Conservation (phyloP, 192 early-diverging fungal species). For the Coemansia javaensis region DNA sequence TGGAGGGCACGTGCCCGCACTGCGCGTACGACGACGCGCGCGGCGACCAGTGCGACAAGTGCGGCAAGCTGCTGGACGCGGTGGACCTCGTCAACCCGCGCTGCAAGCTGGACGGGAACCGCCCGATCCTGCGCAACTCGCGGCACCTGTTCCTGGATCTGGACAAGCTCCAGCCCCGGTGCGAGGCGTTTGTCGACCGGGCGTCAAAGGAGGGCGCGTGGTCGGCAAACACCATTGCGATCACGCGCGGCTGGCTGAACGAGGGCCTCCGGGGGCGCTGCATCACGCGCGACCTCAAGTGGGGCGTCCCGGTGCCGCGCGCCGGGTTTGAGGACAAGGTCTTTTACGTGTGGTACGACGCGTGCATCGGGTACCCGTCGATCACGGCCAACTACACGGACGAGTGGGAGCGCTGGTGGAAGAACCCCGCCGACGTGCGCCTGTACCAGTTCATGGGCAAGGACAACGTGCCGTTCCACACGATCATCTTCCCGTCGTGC, state of each 20-base stretch:
- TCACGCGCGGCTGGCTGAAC: constrained; percentile 90
- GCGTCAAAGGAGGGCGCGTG: constrained; percentile 74
- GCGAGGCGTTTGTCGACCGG: constrained; percentile 71
- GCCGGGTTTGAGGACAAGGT: constrained; percentile 83
- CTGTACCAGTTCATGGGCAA: constrained; percentile 99
- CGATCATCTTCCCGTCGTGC: constrained; percentile 90
- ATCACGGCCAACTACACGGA: constrained; percentile 94
- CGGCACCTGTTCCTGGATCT: constrained; percentile 91
- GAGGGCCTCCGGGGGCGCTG: constrained; percentile 89
- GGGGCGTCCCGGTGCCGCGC: constrained; percentile 93
- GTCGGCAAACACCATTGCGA: constrained; percentile 80
- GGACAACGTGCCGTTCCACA: constrained; percentile 99
- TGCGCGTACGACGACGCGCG: constrained; percentile 89
- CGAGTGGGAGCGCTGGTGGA: constrained; percentile 99
- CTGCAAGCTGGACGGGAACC: constrained; percentile 87
- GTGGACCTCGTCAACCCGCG: constrained; percentile 87
- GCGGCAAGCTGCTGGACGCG: constrained; percentile 86
- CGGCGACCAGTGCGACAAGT: constrained; percentile 98
- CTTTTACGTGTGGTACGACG: constrained; percentile 99
- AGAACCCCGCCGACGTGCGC: constrained; percentile 92
- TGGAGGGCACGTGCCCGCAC: constrained; percentile 91
- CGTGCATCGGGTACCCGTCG: constrained; percentile 94
- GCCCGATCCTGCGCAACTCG: constrained; percentile 76
- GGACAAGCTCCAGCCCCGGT: constrained; percentile 63
- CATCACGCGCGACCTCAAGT: constrained; percentile 98